Base-by-base conservation (phyloP, 2,329 filamentous ascomycete species). In the Ophiostoma perfectum region DNA sequence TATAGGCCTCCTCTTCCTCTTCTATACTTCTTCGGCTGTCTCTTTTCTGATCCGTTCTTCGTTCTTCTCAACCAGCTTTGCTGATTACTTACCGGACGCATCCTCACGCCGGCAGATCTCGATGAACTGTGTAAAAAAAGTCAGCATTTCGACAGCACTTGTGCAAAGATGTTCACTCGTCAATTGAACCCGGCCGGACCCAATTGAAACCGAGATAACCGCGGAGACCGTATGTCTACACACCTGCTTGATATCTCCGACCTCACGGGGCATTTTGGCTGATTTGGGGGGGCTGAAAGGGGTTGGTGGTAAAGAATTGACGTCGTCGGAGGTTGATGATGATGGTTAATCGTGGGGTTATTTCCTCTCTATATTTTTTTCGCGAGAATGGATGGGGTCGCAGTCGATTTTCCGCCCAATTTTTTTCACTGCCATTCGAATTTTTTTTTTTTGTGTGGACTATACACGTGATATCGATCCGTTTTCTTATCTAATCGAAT, bases 91-190 rank as follows among this genome's bases (percentile, higher is more conserved):
- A 99, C 95, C 97, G 81, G 91, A 96, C 81, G 95, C 95, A 89
- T 99, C 96, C 88, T 97, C 96, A 82, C 95, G 91, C 84, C 94
- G 91, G 90, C 92, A 97, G 88, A 99, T 97, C 90, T 98, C 95
- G 83, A 99, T 96, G 92, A 99, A 99, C 88, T 97, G 16, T 11
- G 27, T 27, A 27, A 27, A 58, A 8, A 63, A 39, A 2, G 64
- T 66, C 69, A 68, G 69, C 65, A 68, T 55, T 70, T 44, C 14
- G 36, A 58, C 52, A 62, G 6, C 38, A 39, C 2, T 62, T 67
- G 3, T 11, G 63, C 62, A 49, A 39, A 39, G 64, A 5, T 69
- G 27, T 55, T 7, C 1, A 36, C 5, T 38, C 16, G 36, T 7
- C 8, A 8, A 11, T 45, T 45, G n/a, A 4, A 3, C 9, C n/a